Evolutionary conservation across 805 yeast genomes (phyloP).

Genomic region (Cyberlindnera sargentensis): DNA sequence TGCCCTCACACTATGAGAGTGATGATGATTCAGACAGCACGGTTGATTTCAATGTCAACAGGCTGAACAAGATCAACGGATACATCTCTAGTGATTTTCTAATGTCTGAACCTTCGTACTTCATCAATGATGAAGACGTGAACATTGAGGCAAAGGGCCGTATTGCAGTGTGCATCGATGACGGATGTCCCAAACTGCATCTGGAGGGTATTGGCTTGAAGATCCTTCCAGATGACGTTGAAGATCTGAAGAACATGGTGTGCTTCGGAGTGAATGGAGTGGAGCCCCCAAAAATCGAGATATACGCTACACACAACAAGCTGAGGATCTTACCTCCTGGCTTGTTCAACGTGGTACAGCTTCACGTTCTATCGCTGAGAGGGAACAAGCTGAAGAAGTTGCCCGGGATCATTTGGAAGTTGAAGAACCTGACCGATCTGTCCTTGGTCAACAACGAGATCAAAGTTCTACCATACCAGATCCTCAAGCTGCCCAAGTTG

Average conservation of each 20-base stretch:
- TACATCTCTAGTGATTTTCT: constrained; percentile 19
- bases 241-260: constrained; percentile 50
- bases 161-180: constrained; percentile 42
- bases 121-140: constrained; percentile 15
- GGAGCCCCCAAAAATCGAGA: constrained; percentile 33
- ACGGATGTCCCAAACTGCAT: constrained; percentile 35
- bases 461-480: constrained; percentile 44
- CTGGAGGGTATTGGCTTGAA: constrained; percentile 41
- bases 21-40: constrained; percentile 12
- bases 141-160: constrained; percentile 30
- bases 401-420: constrained; percentile 40
- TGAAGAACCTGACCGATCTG: constrained; percentile 39
- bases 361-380: constrained; percentile 46
- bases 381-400: constrained; percentile 40
- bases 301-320: constrained; percentile 45
- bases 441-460: constrained; percentile 47
- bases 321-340: constrained; percentile 41
- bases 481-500: constrained; percentile 38
- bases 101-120: constrained; percentile 11
- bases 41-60: constrained; percentile 21
- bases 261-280: constrained; percentile 31
- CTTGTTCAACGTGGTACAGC: constrained; percentile 41
- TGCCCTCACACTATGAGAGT: constrained; percentile 8
- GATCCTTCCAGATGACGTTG: constrained; percentile 50
- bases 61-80: constrained; percentile 17